Base-by-base conservation (phyloP, 1,139 yeast genomes). In the Saccharomycopsis phalli region DNA sequence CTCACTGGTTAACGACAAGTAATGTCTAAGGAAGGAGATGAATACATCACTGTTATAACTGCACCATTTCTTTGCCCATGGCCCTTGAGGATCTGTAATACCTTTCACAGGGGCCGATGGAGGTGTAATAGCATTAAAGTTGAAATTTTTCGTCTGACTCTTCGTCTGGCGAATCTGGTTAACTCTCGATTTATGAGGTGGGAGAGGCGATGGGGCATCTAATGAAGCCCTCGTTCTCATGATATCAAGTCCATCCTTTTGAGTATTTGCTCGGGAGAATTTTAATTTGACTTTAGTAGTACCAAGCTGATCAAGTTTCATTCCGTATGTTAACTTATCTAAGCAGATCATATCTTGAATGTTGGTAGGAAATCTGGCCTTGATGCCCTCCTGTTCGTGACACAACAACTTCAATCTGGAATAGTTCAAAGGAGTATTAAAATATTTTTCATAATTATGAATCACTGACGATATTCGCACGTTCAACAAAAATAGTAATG, bases 21-120 rank as follows among this genome's bases (percentile, higher is more conserved):
- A 81, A 56, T 84, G 94, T 53, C 84, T 76, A 44, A 82, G 62
- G 52, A 84, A 84, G 1, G 93, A 77, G 48, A 73, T 71, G 57
- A 84, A 82, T 2, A 83, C 67, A 46, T 69, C 71, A 28, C 72
- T 59, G 48, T 68, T 68, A 31, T 66, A 58, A 4, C 63, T 57
- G 51, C 77, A 60, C 87, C 84, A 70, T 62, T 83, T 61, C 41
- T 74, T 63, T 2, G 75, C 77, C 94, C 94, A 82, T 11, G 69
- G 60, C 0, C 84, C 87, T 46, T 66, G 69, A 3, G 84, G 76
- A 45, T 75, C 81, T 22, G 64, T 61, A 16, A 74, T 74, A 1
- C 80, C 80, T 17, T 56, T 52, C 5, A 74, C 77, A n/a, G 76
- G 77, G 36, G 63, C 69, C 18, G 54, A 54, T 1, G 81, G 81